Evolutionary conservation across 495 filamentous ascomycete genomes (phyloP).

Genomic region (Chaetomium cochliodes): DNA sequence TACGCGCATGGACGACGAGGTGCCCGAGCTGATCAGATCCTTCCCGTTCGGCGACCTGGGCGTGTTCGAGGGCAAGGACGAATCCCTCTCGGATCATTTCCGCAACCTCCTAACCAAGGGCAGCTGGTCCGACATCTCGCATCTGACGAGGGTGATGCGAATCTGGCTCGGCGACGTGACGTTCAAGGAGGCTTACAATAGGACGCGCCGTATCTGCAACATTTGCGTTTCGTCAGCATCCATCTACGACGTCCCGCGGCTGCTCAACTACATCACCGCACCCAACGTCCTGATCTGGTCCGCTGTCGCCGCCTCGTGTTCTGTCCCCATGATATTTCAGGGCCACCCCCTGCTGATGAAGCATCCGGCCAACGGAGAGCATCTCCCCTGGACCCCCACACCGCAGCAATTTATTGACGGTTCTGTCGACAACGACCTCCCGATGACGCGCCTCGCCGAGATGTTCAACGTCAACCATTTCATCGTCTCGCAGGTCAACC

Average conservation of each 20-base stretch:
- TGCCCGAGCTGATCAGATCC: slow-evolving; percentile 65
- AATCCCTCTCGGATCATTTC: slow-evolving; percentile 66
- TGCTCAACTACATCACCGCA: slow-evolving; percentile 90
- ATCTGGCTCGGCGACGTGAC: slow-evolving; percentile 80
- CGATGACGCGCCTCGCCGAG: slow-evolving; percentile 85
- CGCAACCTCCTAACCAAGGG: slow-evolving; percentile 76
- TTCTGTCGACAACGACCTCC: slow-evolving; percentile 89
- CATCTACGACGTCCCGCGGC: slow-evolving; percentile 78
- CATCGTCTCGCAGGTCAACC: slow-evolving; percentile 95
- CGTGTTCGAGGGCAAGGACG: slow-evolving; percentile 75
- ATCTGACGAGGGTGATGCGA: slow-evolving; percentile 78
- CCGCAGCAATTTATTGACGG: slow-evolving; percentile 88
- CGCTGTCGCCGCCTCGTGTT: slow-evolving; percentile 91
- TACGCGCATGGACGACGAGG: slow-evolving; percentile 79
- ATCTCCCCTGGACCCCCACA: slow-evolving; percentile 78
- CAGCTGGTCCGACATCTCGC: slow-evolving; percentile 75
- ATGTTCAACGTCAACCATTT: slow-evolving; percentile 99
- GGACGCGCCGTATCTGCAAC: slow-evolving; percentile 84
- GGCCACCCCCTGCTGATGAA: slow-evolving; percentile 77
- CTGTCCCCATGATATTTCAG: slow-evolving; percentile 83
- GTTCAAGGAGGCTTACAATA: slow-evolving; percentile 93
- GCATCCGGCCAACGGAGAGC: slow-evolving; percentile 74
- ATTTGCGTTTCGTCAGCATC: slow-evolving; percentile 87
- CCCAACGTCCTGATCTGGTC: slow-evolving; percentile 97
- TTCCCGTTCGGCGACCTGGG: slow-evolving; percentile 80